Base-by-base conservation (phyloP, 176 grass and related monocot species). In the Eragrostis nindensis region DNA sequence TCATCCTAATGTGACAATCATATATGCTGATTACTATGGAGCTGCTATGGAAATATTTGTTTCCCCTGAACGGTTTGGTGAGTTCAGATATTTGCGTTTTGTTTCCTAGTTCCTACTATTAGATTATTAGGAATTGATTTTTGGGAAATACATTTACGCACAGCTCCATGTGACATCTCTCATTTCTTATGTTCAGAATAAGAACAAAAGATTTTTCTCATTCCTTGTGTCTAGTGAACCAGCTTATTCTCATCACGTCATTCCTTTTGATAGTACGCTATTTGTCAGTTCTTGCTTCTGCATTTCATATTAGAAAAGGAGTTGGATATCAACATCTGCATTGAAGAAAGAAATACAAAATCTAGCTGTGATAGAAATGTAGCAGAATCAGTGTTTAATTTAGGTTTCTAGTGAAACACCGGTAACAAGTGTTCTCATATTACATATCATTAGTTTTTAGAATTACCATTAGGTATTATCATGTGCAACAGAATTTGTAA, bases 11-110 rank as follows among this genome's bases (percentile, higher is more conserved):
- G 84, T 77, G 14, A 76, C 68, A 1, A 95, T 98, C 73, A 88
- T 93, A 27, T 95, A 95, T 71, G 92, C 88, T 8, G 86, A 98
- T 76, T 98, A 95, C 52, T 98, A 85, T 38, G 81, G 84, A 74
- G 84, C 96, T 50, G 79, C 96, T 19, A 91, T 95, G 90, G 75
- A 85, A 69, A 72, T 98, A 56, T 91, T 83, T 68, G 61, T 22
- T 45, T 85, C 76, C 65, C 88, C 95, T 1, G 87, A 81, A 49
- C 69, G 90, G 59, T 88, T 87, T 52, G 95, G 95, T 98, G 59
- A 83, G 90, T 60, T 77, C 22, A 83, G 11, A 86, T 30, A 13
- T 25, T 38, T 62, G 7, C 59, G 2, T 67, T 79, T 45, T 74
- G 60, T 15, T 42, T 41, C 42, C 19, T 36, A 54, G 12, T 42